Conservation (phyloP, 129 eudicot species). For the Scalesia atractyloides region DNA sequence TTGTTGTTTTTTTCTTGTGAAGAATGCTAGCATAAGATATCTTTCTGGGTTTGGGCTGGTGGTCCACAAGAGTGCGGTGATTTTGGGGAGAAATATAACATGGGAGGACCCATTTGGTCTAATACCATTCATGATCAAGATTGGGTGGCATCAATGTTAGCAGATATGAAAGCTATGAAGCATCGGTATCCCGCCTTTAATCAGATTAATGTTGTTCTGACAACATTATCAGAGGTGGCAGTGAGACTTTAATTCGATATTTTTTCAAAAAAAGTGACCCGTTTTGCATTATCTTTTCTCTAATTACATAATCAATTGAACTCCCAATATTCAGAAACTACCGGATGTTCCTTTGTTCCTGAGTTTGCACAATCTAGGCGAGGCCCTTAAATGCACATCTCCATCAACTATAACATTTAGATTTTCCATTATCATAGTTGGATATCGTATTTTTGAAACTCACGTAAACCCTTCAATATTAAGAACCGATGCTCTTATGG, state of each 20-base stretch:
- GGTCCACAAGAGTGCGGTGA: constrained; percentile 85
- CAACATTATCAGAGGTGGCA: constrained; percentile 83
- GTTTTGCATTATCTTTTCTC: not conserved
- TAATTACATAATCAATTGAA: not conserved
- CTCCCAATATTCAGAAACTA: constrained; percentile 58
- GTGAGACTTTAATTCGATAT: not conserved
- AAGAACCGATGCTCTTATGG: constrained; percentile 92
- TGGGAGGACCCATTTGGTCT: constrained; percentile 99
- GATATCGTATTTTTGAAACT: constrained; percentile 90
- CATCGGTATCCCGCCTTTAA: constrained; percentile 81
- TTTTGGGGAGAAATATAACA: constrained; percentile 78
- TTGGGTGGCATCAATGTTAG: constrained; percentile 79
- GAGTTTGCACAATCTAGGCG: constrained; percentile 91
- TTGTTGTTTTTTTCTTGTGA: not conserved
- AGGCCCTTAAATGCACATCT: constrained; percentile 85
- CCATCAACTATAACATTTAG: constrained; percentile 90
- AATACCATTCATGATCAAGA: constrained; percentile 97
- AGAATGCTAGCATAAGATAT: constrained; percentile 80
- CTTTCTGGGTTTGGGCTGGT: constrained; percentile 91
- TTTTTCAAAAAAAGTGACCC: not conserved
- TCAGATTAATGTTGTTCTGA: constrained; percentile 73
- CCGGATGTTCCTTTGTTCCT: constrained; percentile 85
- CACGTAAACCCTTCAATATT: constrained; percentile 80
- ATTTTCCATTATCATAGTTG: constrained; percentile 87
- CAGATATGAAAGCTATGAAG: constrained; percentile 67